A percentile compares a stretch with the other conserved stretches of the same genome.
Conservation (phyloP, 768 basidiomycete genomes). For the Bullera alba region DNA sequence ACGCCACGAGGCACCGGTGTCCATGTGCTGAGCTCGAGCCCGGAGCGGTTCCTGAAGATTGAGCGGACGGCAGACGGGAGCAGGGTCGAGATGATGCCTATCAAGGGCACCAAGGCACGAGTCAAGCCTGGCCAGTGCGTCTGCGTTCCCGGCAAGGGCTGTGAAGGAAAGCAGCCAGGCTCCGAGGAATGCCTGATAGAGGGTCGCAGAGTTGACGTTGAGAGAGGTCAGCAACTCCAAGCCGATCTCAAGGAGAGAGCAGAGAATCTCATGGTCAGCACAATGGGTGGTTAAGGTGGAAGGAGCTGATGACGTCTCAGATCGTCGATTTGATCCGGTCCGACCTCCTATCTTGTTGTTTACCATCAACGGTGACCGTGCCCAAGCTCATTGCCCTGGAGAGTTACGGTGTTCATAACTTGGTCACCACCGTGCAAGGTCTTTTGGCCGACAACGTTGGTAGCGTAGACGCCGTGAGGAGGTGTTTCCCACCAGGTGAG, state of each 20-base stretch:
- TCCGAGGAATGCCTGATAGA: constrained; percentile 49
- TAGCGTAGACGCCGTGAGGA: constrained; percentile 68
- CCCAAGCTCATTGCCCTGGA: constrained; percentile 81
- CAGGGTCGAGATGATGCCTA: constrained; percentile 77
- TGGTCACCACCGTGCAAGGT: constrained; percentile 89
- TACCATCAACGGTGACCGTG: constrained; percentile 69
- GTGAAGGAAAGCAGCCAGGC: constrained; percentile 54
- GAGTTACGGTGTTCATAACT: constrained; percentile 90
- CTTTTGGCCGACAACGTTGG: constrained; percentile 50
- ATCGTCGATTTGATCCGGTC: constrained; percentile 94
- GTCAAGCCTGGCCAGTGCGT: constrained; percentile 37
- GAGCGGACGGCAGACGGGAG: constrained; percentile 52
- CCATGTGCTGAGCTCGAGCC: constrained; percentile 70
- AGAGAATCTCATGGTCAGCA: constrained; percentile 76
- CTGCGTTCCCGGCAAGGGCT: constrained; percentile 54
- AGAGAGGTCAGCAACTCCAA: constrained; percentile 35
- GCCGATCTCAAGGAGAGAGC: constrained; percentile 73
- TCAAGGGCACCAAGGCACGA: constrained; percentile 77
- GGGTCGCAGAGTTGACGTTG: constrained; percentile 23
- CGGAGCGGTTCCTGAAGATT: constrained; percentile 82
- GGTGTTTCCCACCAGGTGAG: constrained; percentile 78
- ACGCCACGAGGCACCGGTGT: constrained; percentile 45
- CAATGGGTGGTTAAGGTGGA: background rate
- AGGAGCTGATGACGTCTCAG: constrained; percentile 19
- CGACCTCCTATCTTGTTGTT: constrained; percentile 73